These are phyloP conservation scores for Dichomitus squalens DNA, from an alignment of 1,284 basidiomycete species.

Conservation along the genomic window DNA sequence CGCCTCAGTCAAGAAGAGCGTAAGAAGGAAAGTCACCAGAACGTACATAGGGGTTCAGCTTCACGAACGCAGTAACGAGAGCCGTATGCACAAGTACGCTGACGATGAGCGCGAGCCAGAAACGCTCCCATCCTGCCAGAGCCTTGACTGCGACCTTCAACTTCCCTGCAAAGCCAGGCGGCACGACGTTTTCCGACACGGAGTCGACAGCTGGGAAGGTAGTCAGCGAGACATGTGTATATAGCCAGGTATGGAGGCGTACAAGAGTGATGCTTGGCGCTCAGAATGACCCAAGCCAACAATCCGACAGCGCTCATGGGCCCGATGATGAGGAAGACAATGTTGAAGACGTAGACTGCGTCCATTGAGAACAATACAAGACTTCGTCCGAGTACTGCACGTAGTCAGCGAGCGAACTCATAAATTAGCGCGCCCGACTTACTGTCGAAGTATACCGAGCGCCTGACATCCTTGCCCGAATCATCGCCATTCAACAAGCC, in stretches of 20 bases:
- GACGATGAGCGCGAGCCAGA: slow-evolving; percentile 59
- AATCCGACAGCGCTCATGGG: slow-evolving; percentile 57
- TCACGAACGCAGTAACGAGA: slow-evolving; percentile 50
- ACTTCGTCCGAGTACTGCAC: slow-evolving; percentile 59
- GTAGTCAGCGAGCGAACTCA: neutral
- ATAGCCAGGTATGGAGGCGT: neutral
- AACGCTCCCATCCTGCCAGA: slow-evolving; percentile 44
- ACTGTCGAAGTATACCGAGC: slow-evolving; percentile 73
- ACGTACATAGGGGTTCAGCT: slow-evolving; percentile 68
- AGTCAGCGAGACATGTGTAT: neutral
- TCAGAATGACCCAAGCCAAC: slow-evolving; percentile 32
- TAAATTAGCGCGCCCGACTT: slow-evolving; percentile 29
- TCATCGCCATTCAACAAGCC: slow-evolving; percentile 49
- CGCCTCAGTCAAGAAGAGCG: neutral
- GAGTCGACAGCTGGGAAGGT: neutral
- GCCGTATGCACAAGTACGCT: slow-evolving; percentile 47
- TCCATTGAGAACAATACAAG: slow-evolving; percentile 57
- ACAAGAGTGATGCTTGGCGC: slow-evolving; percentile 25
- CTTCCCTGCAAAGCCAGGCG: slow-evolving; percentile 9
- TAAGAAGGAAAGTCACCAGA: neutral
- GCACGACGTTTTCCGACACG: neutral
- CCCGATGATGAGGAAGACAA: slow-evolving; percentile 60
- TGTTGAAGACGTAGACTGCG: slow-evolving; percentile 55
- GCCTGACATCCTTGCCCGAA: slow-evolving; percentile 33
- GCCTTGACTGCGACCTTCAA: slow-evolving; percentile 17